phyloP scores from a whole-genome alignment of 768 basidiomycete genomes.

The Suillus paluster region DNA sequence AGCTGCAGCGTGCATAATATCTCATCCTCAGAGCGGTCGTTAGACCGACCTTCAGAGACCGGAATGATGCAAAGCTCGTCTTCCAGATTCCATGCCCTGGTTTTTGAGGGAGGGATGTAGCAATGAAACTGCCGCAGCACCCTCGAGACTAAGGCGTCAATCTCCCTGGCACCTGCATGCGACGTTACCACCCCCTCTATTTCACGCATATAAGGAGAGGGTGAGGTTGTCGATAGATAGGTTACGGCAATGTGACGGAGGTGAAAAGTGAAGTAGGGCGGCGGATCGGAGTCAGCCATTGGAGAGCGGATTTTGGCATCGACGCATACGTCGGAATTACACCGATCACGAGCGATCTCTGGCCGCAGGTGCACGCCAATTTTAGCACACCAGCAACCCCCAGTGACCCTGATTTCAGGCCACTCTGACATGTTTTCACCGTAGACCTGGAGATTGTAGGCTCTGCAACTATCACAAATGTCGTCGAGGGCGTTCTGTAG shows the following conservation, averaged over 20 bases:
- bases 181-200: conserved; percentile 20
- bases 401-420: conserved; percentile 50
- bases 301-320: conserved; percentile 37
- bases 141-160: conserved; percentile 48
- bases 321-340: conserved; percentile 15
- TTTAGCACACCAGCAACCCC: conserved; percentile 50
- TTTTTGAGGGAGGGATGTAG: conserved; percentile 19
- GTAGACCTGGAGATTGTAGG: conserved; percentile 58
- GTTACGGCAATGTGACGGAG: conserved; percentile 50
- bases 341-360: conserved; percentile 9
- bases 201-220: conserved; percentile 30
- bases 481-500: conserved; percentile 33
- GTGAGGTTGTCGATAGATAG: conserved; percentile 47
- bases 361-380: conserved; percentile 20
- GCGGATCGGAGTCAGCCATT: conserved; percentile 33
- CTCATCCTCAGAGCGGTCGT: conserved; percentile 2
- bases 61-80: conserved; percentile 29
- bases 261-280: conserved; percentile 37
- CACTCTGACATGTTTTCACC: conserved; percentile 57
- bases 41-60: conserved; percentile 11
- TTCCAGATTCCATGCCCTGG: conserved; percentile 33
- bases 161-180: conserved; percentile 24
- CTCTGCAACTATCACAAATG: conserved; percentile 54
- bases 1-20: conserved; percentile 26
- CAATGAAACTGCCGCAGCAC: conserved; percentile 51